Base-by-base conservation (phyloP, 306 rosid species). In the Inga leiocalycina region DNA sequence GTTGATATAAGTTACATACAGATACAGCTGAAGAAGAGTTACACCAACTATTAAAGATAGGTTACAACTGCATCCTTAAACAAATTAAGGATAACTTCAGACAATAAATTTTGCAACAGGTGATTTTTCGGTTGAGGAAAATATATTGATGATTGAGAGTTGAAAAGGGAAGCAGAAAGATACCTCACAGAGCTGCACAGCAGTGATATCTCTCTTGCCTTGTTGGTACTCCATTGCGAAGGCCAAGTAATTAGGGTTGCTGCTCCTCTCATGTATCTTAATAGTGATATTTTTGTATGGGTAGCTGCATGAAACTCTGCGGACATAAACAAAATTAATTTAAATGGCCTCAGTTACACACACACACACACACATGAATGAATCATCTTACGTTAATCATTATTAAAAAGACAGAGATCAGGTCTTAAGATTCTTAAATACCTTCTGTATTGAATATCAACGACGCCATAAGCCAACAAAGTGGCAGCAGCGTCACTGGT, bases 181-280 rank as follows among this genome's bases (percentile, higher is more conserved):
- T 88, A 95, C 96, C 98, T 95, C 98, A 43, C 99, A 95, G 44
- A 92, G 93, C 76, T 90, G 99, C 52, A 92, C 94, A 43, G 98
- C 98, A 35, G 98, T 90, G 84, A 93, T 93, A 71, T 95, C 98
- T 67, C 90, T 92, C 71, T 46, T 91, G 83, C 98, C 99, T 85
- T 93, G 99, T 79, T 95, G 99, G 87, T 75, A 90, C 94, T 94
- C 88, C 66, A 95, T 51, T 62, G 90, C 98, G 89, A 93, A 95
- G 70, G 93, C 98, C 85, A 95, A 89, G 81, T 83, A 95, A 62
- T 90, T 46, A 80, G 99, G 99, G 75, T 89, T 78, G 80, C 74
- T 51, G 85, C 97, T 95, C 57, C 84, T 84, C 86, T 93, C 94
- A 20, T 95, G 90, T 15, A 95, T 95, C 90, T 95, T 92, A 64